Evolutionary conservation across 495 filamentous ascomycete genomes (phyloP), one percentile per base, ranked within the genome.

Genomic region (Alectoria sarmentosa): DNA sequence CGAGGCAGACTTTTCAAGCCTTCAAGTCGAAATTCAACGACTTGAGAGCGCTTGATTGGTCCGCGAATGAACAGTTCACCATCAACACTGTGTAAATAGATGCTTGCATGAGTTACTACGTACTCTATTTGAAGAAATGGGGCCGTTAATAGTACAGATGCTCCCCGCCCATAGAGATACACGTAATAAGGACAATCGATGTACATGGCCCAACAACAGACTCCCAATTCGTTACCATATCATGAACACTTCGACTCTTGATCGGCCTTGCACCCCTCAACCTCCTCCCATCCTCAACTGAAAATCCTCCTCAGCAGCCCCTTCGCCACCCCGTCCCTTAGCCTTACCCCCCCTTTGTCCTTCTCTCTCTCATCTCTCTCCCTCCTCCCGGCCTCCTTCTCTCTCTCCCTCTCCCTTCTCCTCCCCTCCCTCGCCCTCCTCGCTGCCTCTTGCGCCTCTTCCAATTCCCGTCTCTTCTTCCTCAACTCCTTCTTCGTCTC

Each of bases 391-490:
- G 56, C 56, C 48, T 57, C 49, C 49, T 14, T 54, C 28, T 55
- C 52, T 42, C 42, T 54, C 48, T 56, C 49, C 46, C 42, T 52
- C 49, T 56, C 42, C 58, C 49, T 66, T 63, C 65, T 68, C 66
- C 39, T 64, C 58, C 26, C 49, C 49, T 68, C 69, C 57, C 28
- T 58, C 59, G 63, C 65, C 65, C 55, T 62, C 63, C 30, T 58
- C 48, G 56, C 66, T 38, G 44, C 52, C 58, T 61, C 46, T 46
- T 67, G 57, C 67, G 70, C 69, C 60, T 66, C 65, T 42, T 64
- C 66, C 58, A 60, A 41, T 36, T 68, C 68, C 64, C 62, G 34
- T 60, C 67, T 66, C 63, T 68, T 69, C 30, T 62, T 44, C 60
- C 64, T 60, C 62, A 60, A 42, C 55, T 68, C 65, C 60, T 63